These are phyloP conservation scores for Macadamia tetraphylla DNA, from an alignment of 164 flowering plant genomes.

Conservation along the genomic window DNA sequence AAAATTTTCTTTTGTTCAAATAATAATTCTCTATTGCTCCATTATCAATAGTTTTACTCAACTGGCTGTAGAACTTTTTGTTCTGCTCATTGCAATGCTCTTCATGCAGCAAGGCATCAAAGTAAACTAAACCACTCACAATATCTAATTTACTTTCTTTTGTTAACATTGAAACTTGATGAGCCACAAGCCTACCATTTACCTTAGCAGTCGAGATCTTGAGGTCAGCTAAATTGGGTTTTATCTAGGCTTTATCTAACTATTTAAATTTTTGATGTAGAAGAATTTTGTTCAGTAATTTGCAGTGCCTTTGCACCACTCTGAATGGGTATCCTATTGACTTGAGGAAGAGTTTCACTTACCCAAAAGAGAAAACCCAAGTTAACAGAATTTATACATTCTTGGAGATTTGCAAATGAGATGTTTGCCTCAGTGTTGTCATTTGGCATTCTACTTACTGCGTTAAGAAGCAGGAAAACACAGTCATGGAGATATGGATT, in stretches of 20 bases:
- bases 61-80: slow-evolving; percentile 85
- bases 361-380: slow-evolving; percentile 58
- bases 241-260: no score
- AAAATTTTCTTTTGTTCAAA: no score
- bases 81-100: slow-evolving; percentile 84
- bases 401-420: slow-evolving; percentile 97
- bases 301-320: neutral
- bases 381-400: slow-evolving; percentile 45
- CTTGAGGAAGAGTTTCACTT: slow-evolving; percentile 78
- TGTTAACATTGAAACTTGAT: neutral
- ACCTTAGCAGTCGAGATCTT: neutral
- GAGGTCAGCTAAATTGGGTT: neutral
- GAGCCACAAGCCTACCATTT: neutral
- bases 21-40: slow-evolving; percentile 34
- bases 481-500: slow-evolving; percentile 96
- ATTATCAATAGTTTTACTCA: slow-evolving; percentile 89
- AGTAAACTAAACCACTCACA: slow-evolving; percentile 24
- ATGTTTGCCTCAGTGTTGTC: slow-evolving; percentile 96
- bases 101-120: slow-evolving; percentile 94
- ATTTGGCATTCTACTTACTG: slow-evolving; percentile 88
- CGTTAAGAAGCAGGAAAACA: slow-evolving; percentile 82
- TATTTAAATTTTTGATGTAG: neutral
- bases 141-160: neutral
- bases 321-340: slow-evolving; percentile 38
- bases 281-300: neutral